Percentiles rank a stretch among this genome's conserved stretches.
Evolutionary conservation across 2,329 filamentous ascomycete species (phyloP).

Genomic region (Trichoderma koningii): DNA sequence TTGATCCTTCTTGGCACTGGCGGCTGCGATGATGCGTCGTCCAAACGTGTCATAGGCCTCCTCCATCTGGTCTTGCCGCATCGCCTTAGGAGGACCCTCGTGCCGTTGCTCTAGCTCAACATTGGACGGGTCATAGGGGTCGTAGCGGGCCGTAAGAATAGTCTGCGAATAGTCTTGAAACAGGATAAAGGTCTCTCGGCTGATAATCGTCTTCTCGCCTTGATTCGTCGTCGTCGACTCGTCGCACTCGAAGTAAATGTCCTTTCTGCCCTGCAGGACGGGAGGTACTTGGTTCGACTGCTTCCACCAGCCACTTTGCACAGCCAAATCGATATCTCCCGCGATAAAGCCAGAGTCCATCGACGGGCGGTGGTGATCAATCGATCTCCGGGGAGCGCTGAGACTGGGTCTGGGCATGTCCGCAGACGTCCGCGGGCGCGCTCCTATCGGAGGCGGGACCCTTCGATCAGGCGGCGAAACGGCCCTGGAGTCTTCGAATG

Average conservation of each 20-base stretch:
- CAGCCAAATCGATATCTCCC: conserved; percentile 78
- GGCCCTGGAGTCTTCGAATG: conserved; percentile 47
- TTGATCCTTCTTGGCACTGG: conserved; percentile 71
- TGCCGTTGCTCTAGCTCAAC: conserved; percentile 82
- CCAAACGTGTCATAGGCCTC: conserved; percentile 80
- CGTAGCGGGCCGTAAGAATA: conserved; percentile 77
- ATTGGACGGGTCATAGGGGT: conserved; percentile 71
- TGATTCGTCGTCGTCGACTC: conserved; percentile 71
- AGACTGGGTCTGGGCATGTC: conserved; percentile 41
- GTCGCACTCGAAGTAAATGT: conserved; percentile 80
- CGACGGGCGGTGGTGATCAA: conserved; percentile 74
- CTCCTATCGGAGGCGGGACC: conserved; percentile 43
- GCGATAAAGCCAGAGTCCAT: conserved; percentile 84
- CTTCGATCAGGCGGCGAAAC: conserved; percentile 51
- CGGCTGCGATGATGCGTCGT: conserved; percentile 70
- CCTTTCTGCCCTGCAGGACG: conserved; percentile 76
- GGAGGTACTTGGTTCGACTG: conserved; percentile 78
- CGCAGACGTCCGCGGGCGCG: conserved; percentile 39
- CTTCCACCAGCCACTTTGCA: conserved; percentile 82
- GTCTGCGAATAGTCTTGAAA: conserved; percentile 98
- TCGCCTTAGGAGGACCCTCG: conserved; percentile 74
- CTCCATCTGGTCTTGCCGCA: conserved; percentile 93
- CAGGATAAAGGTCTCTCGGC: conserved; percentile 81
- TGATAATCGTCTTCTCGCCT: conserved; percentile 69
- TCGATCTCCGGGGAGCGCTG: conserved; percentile 57